These are phyloP conservation scores for Thelonectria rubi DNA, from an alignment of 2,329 filamentous ascomycete species.

Conservation along the genomic window DNA sequence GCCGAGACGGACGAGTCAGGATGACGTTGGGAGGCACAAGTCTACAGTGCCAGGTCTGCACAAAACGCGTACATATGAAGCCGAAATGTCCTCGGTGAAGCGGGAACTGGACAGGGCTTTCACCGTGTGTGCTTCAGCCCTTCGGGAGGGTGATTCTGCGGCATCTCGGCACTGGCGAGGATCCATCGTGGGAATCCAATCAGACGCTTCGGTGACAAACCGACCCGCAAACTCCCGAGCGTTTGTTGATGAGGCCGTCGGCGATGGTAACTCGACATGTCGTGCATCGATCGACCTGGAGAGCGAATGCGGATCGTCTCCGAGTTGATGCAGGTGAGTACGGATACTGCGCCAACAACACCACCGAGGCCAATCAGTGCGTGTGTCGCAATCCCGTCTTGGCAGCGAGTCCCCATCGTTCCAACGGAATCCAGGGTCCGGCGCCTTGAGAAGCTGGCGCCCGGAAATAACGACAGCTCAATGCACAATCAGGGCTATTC, in stretches of 20 bases:
- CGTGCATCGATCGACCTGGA: no score
- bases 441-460: no score
- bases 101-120: no score
- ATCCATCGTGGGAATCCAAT: conserved; percentile 15
- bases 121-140: no score
- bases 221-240: conserved; percentile 13
- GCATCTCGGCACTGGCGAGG: conserved; percentile 8
- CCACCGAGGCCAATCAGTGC: neutral
- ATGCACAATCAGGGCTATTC: no score
- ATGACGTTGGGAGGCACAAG: neutral
- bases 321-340: no score
- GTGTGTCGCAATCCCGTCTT: neutral
- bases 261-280: neutral
- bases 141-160: neutral
- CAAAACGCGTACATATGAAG: no score
- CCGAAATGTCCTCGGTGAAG: no score
- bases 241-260: no score
- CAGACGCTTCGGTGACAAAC: neutral
- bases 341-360: neutral
- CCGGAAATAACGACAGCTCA: no score
- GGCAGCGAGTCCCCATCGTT: neutral
- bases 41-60: neutral
- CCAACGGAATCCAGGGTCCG: no score
- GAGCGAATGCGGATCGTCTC: no score
- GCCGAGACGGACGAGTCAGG: neutral